Conservation (phyloP, 352 stramenopile species). For the Globisporangium sylvaticum region DNA sequence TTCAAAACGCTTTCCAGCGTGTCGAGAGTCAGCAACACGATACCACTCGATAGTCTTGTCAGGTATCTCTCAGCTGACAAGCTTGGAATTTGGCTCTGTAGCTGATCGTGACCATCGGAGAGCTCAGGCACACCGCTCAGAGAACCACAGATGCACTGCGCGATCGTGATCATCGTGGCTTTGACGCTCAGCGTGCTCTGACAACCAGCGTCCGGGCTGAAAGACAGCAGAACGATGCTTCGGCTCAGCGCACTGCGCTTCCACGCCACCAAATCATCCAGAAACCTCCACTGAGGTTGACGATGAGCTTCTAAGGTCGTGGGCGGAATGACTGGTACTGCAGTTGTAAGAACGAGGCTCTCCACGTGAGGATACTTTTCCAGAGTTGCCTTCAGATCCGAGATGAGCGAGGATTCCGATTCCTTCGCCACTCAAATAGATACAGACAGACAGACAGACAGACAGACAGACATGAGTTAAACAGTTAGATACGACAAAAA, state of each 20-base stretch:
- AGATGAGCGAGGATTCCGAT: background rate
- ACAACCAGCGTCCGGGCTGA: conserved; percentile 13
- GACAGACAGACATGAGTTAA: background rate
- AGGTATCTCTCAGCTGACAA: conserved; percentile 24
- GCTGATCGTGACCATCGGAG: background rate
- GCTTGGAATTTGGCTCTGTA: background rate
- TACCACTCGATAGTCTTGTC: conserved; percentile 19
- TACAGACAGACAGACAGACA: background rate
- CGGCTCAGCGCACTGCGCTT: conserved; percentile 22
- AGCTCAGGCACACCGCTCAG: conserved; percentile 2
- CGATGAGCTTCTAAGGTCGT: background rate
- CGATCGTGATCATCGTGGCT: conserved; percentile 31
- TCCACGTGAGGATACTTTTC: background rate
- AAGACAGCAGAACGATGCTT: conserved; percentile 24
- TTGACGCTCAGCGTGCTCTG: conserved; percentile 26
- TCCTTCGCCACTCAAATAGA: background rate
- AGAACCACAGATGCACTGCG: conserved; percentile 40
- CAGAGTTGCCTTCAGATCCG: background rate
- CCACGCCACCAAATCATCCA: conserved; percentile 29
- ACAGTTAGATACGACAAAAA: no score
- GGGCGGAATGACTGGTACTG: background rate
- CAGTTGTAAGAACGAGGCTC: conserved; percentile 1
- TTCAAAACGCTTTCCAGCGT: conserved; percentile 31
- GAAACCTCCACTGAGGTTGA: conserved; percentile 10
- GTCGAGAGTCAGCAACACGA: conserved; percentile 37